Evolutionary conservation across 805 yeast genomes (phyloP).

Genomic region (Teunomyces stri): DNA sequence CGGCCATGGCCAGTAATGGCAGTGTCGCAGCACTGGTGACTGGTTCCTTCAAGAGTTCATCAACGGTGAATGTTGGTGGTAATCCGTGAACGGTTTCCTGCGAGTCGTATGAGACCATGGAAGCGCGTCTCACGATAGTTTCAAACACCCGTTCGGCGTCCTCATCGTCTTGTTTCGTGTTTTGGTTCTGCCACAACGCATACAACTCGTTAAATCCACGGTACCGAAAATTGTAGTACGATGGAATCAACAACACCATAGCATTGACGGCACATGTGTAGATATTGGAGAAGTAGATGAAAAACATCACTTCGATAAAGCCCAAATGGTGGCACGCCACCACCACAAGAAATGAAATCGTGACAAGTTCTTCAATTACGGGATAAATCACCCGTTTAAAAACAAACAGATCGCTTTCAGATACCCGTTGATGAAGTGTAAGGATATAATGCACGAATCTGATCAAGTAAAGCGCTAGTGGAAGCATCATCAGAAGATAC

Average conservation of each 20-base stretch:
- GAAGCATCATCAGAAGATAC: constrained; percentile 10
- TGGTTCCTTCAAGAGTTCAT: background rate
- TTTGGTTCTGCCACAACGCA: constrained; percentile 17
- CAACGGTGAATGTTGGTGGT: constrained; percentile 13
- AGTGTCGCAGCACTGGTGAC: background rate
- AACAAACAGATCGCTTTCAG: constrained; percentile 4
- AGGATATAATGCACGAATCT: constrained; percentile 11
- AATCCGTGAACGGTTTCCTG: constrained; percentile 15
- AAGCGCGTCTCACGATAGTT: constrained; percentile 10
- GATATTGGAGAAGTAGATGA: constrained; percentile 8
- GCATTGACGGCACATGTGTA: background rate
- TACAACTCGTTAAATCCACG: constrained; percentile 15
- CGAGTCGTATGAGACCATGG: constrained; percentile 14
- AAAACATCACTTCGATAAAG: constrained; percentile 9
- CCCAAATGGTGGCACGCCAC: constrained; percentile 4
- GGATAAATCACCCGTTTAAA: constrained; percentile 9
- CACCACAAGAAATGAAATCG: constrained; percentile 5
- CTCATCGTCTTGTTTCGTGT: constrained; percentile 7
- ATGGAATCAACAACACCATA: background rate
- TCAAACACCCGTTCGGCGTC: constrained; percentile 10
- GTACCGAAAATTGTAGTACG: constrained; percentile 11
- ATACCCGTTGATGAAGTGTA: constrained; percentile 8
- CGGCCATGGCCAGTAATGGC: constrained; percentile 4
- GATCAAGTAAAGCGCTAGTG: constrained; percentile 5
- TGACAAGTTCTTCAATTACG: constrained; percentile 12